Base-by-base conservation (phyloP, 2,329 filamentous ascomycete species). In the Pseudogymnoascus sp. region DNA sequence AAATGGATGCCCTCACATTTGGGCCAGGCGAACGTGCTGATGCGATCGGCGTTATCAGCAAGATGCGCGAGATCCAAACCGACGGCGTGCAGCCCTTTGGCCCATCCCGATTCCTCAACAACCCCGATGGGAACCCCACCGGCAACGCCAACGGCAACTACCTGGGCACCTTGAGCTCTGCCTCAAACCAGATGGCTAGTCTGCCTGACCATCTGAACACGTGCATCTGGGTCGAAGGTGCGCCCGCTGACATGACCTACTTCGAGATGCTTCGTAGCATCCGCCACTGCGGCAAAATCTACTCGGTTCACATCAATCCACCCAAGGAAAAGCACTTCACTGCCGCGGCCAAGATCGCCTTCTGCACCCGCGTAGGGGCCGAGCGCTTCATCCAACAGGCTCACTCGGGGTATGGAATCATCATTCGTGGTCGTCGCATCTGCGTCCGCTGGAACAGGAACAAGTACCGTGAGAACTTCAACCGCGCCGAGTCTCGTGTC, bases 141-240 rank as follows among this genome's bases (percentile, higher is more conserved):
- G 28, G 28, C n/a, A 57, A 57, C 50, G 28, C 50, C 28, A 57
- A 57, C 28, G 50, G 50, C 2, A 57, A 57, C 17, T 57, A 57
- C 50, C 50, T 57, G n/a, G 50, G 50, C n/a, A 33, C 50, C 50
- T 33, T 57, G 50, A 57, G 50, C n/a, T 26, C 50, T n/a, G 50
- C 50, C 28, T 57, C 50, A 2, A 57, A 57, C 26, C 50, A 57
- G 50, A 57, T 57, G 50, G 19, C 61, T 8, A 17, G 60, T 9
- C 62, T 71, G 26, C 62, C 65, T 0, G 61, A 68, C 33, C 2
- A 53, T 10, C 6, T 65, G 4, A 71, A 72, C 38, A 71, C 68
- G 38, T 60, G 67, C 2, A 36, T 71, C 5, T 71, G 64, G 60
- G 33, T 72, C 2, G 68, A 64, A 6, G 62, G 66, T 9, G 65